phyloP scores from a whole-genome alignment of 1,139 yeast species.

The Arxiozyma slooffiae region DNA sequence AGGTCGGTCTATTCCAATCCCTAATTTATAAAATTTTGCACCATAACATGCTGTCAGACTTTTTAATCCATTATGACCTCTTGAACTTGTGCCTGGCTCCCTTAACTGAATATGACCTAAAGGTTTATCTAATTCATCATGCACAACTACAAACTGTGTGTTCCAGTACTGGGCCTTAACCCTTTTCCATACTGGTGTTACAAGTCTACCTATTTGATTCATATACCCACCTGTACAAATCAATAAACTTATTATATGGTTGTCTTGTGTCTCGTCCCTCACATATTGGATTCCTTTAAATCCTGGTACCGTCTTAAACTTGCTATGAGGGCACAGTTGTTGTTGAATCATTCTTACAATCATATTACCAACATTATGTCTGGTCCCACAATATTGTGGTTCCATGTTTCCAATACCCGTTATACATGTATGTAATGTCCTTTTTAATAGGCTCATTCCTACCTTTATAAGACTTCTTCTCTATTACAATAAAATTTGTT shows the following conservation, averaged over 20 bases:
- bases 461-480: background rate
- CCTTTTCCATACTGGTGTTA: slow-evolving; percentile 40
- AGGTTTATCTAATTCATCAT: slow-evolving; percentile 63
- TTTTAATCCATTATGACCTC: slow-evolving; percentile 77
- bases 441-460: background rate
- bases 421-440: slow-evolving; percentile 24
- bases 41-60: slow-evolving; percentile 40
- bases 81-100: slow-evolving; percentile 44
- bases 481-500: no score
- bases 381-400: slow-evolving; percentile 45
- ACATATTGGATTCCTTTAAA: background rate
- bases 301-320: background rate
- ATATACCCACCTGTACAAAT: slow-evolving; percentile 47
- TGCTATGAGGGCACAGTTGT: slow-evolving; percentile 7
- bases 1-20: slow-evolving; percentile 70
- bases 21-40: slow-evolving; percentile 36
- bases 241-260: slow-evolving; percentile 26
- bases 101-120: slow-evolving; percentile 57
- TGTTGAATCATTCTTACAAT: slow-evolving; percentile 19
- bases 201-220: slow-evolving; percentile 57
- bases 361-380: slow-evolving; percentile 62
- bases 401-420: slow-evolving; percentile 79
- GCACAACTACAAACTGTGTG: slow-evolving; percentile 40
- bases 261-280: background rate
- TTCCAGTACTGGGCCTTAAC: background rate